Conservation (phyloP, 805 yeast genomes). For the Candida orba region DNA sequence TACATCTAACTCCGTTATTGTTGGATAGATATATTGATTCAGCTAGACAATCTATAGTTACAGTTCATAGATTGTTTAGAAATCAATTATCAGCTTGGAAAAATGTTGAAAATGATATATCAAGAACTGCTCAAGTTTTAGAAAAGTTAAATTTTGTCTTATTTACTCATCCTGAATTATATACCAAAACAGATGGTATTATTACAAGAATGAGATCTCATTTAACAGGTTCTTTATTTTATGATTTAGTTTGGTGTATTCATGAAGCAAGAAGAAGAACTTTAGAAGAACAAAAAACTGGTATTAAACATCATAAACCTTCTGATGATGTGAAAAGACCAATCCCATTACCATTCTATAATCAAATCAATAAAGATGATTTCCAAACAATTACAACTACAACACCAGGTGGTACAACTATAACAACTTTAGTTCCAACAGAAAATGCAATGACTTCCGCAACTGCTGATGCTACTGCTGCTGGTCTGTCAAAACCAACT, state of each 20-base stretch:
- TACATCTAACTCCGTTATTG: conserved; percentile 71
- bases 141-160: conserved; percentile 84
- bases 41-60: conserved; percentile 87
- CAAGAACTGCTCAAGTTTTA: conserved; percentile 83
- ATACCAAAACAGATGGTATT: conserved; percentile 64
- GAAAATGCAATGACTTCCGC: conserved; percentile 65
- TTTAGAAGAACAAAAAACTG: conserved; percentile 31
- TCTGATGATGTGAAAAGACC: conserved; percentile 23
- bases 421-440: conserved; percentile 84
- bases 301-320: conserved; percentile 25
- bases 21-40: conserved; percentile 67
- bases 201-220: conserved; percentile 88
- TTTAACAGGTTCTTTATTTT: conserved; percentile 82
- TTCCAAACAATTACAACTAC: conserved; percentile 80
- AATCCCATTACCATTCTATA: conserved; percentile 77
- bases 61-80: conserved; percentile 81
- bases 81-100: conserved; percentile 91
- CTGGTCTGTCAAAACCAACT: conserved; percentile 44
- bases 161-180: conserved; percentile 79
- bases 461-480: conserved; percentile 47
- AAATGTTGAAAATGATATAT: conserved; percentile 75
- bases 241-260: conserved; percentile 88
- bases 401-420: conserved; percentile 87
- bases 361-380: conserved; percentile 84
- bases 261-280: conserved; percentile 86